Evolutionary conservation across 768 basidiomycete genomes (phyloP).

Genomic region (Ramaria rubella): DNA sequence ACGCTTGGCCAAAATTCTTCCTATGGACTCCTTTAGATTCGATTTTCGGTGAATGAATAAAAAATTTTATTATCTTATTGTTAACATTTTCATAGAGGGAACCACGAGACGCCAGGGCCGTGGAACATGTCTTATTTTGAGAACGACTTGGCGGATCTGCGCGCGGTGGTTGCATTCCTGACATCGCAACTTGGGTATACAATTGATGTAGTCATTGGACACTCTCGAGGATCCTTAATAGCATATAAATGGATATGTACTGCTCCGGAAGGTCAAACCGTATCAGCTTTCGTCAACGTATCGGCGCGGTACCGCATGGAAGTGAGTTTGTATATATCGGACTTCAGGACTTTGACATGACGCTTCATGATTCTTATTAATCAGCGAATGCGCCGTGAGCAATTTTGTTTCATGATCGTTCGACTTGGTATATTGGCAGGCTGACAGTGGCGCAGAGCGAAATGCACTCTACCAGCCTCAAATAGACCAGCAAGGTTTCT

Average conservation of each 20-base stretch:
- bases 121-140: slow-evolving; percentile 55
- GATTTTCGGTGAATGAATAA: slow-evolving; percentile 60
- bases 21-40: slow-evolving; percentile 78
- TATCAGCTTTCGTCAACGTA: slow-evolving; percentile 62
- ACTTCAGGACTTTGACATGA: neutral
- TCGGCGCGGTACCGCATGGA: slow-evolving; percentile 76
- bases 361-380: neutral
- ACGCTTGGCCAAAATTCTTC: slow-evolving; percentile 54
- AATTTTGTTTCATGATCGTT: slow-evolving; percentile 1
- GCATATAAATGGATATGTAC: slow-evolving; percentile 64
- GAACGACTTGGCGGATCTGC: slow-evolving; percentile 61
- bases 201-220: slow-evolving; percentile 65
- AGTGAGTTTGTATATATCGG: slow-evolving; percentile 36
- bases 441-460: slow-evolving; percentile 16
- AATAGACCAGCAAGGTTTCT: slow-evolving; percentile 52
- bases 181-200: slow-evolving; percentile 54
- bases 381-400: neutral
- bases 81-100: slow-evolving; percentile 45
- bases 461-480: slow-evolving; percentile 38
- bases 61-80: neutral
- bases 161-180: slow-evolving; percentile 58
- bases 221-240: slow-evolving; percentile 71
- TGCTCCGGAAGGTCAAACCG: slow-evolving; percentile 47
- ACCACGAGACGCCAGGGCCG: slow-evolving; percentile 65
- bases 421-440: neutral